Conservation (phyloP, 2,329 filamentous ascomycete species). For the Aureobasidium zeae region DNA sequence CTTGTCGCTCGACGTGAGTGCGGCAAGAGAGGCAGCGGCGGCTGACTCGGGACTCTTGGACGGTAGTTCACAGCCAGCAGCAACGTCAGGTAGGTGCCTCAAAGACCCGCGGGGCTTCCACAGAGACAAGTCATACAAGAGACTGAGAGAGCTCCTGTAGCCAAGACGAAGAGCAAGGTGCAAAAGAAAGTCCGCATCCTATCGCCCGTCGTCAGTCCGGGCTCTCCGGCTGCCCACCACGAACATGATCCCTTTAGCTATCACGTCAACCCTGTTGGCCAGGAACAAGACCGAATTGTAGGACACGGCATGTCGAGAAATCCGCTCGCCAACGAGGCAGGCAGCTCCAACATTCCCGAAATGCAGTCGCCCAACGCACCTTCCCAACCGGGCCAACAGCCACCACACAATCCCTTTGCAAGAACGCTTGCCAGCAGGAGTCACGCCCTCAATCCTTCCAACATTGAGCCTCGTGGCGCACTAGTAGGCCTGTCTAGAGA, state of each 20-base stretch:
- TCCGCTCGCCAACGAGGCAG: slow-evolving; percentile 5
- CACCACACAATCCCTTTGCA: slow-evolving; percentile 30
- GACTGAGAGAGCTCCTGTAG: slow-evolving; percentile 2
- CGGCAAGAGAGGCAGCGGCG: slow-evolving; percentile 8
- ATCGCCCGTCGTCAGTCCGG: slow-evolving; percentile 12
- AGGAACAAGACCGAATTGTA: neutral
- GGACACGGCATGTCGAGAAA: too few species aligned
- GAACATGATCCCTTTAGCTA: slow-evolving; percentile 14
- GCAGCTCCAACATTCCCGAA: neutral
- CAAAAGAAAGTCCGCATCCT: slow-evolving; percentile 14
- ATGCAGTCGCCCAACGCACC: too few species aligned
- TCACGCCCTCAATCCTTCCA: too few species aligned
- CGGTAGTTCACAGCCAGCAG: neutral
- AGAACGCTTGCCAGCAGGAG: slow-evolving; percentile 25
- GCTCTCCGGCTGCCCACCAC: slow-evolving; percentile 7
- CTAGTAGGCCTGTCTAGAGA: slow-evolving; percentile 1
- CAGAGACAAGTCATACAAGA: neutral
- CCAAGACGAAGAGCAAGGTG: slow-evolving; percentile 13
- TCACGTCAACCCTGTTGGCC: slow-evolving; percentile 6
- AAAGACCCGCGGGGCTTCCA: too few species aligned
- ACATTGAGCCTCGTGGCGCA: slow-evolving; percentile 21
- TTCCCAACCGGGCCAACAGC: slow-evolving; percentile 17
- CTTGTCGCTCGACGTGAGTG: slow-evolving; percentile 1
- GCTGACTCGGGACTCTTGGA: neutral
- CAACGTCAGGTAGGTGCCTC: too few species aligned